A percentile compares a stretch with the other conserved stretches of the same genome.
These are phyloP conservation scores for Lachancea cidri DNA, from an alignment of 805 yeast genomes.

Conservation along the genomic window DNA sequence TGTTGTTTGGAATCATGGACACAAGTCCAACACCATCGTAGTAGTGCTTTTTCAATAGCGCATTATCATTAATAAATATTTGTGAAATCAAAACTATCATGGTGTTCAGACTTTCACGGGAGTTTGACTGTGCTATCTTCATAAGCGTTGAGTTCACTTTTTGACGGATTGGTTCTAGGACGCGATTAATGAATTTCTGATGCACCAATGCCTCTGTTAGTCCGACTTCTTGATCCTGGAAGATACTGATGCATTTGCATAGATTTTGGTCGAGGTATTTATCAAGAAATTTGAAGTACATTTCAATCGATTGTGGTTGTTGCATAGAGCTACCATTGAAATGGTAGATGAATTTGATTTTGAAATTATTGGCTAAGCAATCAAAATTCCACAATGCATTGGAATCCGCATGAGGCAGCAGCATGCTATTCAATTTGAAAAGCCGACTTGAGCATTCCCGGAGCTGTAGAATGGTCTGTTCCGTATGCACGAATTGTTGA, in stretches of 20 bases:
- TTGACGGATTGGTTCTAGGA: conserved; percentile 39
- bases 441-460: conserved; percentile 17
- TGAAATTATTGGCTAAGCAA: conserved; percentile 41
- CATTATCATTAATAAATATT: conserved; percentile 36
- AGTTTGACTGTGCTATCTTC: conserved; percentile 36
- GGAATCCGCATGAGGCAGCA: conserved; percentile 12
- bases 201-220: conserved; percentile 31
- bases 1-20: conserved; percentile 24
- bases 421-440: conserved; percentile 13
- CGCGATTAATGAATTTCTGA: conserved; percentile 36
- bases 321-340: conserved; percentile 35
- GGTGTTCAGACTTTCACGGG: conserved; percentile 36
- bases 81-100: conserved; percentile 36
- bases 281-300: conserved; percentile 47
- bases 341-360: conserved; percentile 49
- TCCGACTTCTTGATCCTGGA: conserved; percentile 33
- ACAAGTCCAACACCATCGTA: conserved; percentile 37
- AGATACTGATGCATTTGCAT: conserved; percentile 36
- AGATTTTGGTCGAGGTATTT: conserved; percentile 41
- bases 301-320: conserved; percentile 45
- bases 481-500: conserved; percentile 13
- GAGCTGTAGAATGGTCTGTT: conserved; percentile 12
- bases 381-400: conserved; percentile 42
- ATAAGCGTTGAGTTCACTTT: conserved; percentile 34
- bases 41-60: conserved; percentile 36